Conservation (phyloP, 768 basidiomycete genomes). For the Hericium rajendrae region DNA sequence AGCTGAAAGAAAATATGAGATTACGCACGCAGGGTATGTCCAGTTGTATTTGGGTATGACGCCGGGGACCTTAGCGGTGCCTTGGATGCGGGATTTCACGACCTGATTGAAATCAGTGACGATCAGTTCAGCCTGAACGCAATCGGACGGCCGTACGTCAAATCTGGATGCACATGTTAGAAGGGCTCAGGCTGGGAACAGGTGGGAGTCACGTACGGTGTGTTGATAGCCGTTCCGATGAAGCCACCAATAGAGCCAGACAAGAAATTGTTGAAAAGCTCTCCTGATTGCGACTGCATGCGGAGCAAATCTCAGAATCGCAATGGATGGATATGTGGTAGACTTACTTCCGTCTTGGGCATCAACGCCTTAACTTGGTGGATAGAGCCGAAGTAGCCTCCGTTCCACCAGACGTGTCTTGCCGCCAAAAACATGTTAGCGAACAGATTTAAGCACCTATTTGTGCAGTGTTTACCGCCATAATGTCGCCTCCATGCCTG, state of each 20-base stretch:
- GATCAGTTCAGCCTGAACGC: neutral
- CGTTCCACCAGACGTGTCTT: conserved; percentile 87
- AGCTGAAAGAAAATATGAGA: neutral
- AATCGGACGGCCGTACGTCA: conserved; percentile 26
- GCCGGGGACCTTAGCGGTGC: conserved; percentile 51
- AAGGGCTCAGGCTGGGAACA: neutral
- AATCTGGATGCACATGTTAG: conserved; percentile 24
- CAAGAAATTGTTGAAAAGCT: conserved; percentile 81
- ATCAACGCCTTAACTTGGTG: conserved; percentile 72
- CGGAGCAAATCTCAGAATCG: neutral
- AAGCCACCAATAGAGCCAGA: conserved; percentile 88
- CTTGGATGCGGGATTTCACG: conserved; percentile 94
- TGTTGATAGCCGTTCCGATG: conserved; percentile 84
- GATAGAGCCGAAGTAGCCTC: conserved; percentile 92
- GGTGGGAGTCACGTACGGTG: conserved; percentile 51
- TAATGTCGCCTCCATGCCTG: conserved; percentile 95
- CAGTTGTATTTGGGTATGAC: conserved; percentile 88
- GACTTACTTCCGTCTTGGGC: conserved; percentile 73
- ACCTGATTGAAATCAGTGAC: conserved; percentile 40
- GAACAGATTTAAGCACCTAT: neutral
- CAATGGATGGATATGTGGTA: neutral
- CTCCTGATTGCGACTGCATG: conserved; percentile 5
- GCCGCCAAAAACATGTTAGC: neutral
- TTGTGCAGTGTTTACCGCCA: conserved; percentile 59
- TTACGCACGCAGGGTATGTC: conserved; percentile 77